Base-by-base conservation (phyloP, 2,329 filamentous ascomycete species). In the Teratosphaeria gauchensis region DNA sequence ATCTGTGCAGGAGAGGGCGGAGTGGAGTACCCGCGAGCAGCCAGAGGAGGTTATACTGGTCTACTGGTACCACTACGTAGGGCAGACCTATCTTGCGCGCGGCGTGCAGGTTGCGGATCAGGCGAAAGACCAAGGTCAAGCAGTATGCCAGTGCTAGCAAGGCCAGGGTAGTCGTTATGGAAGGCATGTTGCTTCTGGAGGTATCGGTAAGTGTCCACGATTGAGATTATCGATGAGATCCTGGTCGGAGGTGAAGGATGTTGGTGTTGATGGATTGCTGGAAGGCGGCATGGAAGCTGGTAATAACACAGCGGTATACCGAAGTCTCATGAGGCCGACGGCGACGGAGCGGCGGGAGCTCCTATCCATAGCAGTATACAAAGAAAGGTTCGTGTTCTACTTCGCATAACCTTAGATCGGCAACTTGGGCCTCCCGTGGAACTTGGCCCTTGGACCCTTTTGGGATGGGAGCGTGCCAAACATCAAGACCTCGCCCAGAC, bases 31-130 rank as follows among this genome's bases (percentile, higher is more conserved):
- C 60, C 5, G 51, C 12, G 11, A 67, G 35, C 63, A 69, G 65
- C 68, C 68, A 70, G 46, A 66, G n/a, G 54, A 66, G 53, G 53
- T 60, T 55, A 53, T 68, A 63, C 52, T 67, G 66, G 31, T 70
- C 68, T 52, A 62, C 63, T 31, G 68, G 68, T 21, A 70, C 58
- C 30, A 69, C 54, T 48, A 70, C 57, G 54, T 58, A 62, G 5
- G 68, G 67, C 9, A 68, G 42, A 4, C 65, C 61, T 4, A 64
- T 63, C 57, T 64, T 68, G 12, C 63, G 54, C 4, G 66, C 67
- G 48, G 59, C n/a, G 56, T 61, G 48, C 28, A 61, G 59, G 56
- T 69, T 69, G 46, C 62, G 64, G 6, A 63, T 38, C 51, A 69
- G 58, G 52, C 59, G 61, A 59, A 68, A 68, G 38, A 64, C 24